Base-by-base conservation (phyloP, 805 yeast genomes). In the Teunomyces barrocoloradensis region DNA sequence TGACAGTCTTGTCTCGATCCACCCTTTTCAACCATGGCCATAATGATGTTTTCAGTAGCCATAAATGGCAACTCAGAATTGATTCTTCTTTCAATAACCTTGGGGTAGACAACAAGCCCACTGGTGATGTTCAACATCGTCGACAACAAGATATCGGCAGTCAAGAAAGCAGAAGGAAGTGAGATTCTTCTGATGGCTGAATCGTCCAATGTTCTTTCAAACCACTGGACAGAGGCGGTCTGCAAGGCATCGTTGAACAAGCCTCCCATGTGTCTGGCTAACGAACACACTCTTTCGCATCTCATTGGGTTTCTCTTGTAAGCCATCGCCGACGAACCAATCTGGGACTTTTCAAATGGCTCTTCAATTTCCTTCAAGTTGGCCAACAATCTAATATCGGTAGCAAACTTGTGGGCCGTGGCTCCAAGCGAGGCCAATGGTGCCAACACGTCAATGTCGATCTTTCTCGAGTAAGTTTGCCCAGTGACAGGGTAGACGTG, bases 291-390 rank as follows among this genome's bases (percentile, higher is more conserved):
- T 71, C 99, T 84, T 77, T 94, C 99, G 65, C 92, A 86, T 77
- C 99, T 87, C 99, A 94, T 94, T 71, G 99, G 99, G 75, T 94
- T 94, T 76, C 99, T 86, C 82, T 94, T 94, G 79, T 94, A 94
- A 27, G 99, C 99, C 99, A 94, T 94, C 37, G 99, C 99, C 47
- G 89, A 81, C 10, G 97, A 90, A 36, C 99, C 99, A 64, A 94
- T 94, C 78, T 94, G 99, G n/a, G 91, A 83, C 74, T 88, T 89
- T 77, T 94, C 99, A 66, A 94, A 94, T 25, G 99, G 99, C 73
- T 94, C 99, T 75, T 94, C 99, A 56, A 94, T 74, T 76, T 94
- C 99, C 75, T 94, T 94, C 75, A 94, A 81, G 73, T 94, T 90
- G 53, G 99, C 99, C 61, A 94, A 80, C 62, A 94, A 78, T 72